A percentile compares a stretch with the other conserved stretches of the same genome.
phyloP scores from a whole-genome alignment of 495 filamentous ascomycete species.

The Trichoderma reesei region DNA sequence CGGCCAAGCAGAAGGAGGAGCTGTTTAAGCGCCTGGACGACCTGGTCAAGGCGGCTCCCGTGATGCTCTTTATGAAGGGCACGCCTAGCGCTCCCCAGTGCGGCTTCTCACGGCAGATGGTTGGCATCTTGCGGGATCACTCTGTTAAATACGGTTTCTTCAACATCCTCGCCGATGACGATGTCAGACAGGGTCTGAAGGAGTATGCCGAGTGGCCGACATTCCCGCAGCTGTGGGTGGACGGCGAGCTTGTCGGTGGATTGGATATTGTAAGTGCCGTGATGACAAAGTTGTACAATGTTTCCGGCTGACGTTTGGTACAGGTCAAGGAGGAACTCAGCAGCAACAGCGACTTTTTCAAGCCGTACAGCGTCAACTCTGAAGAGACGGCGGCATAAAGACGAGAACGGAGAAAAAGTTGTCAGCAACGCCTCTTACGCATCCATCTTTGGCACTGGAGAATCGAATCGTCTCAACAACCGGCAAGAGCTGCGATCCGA shows the following conservation, averaged over 20 bases:
- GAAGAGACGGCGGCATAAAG: constrained; percentile 12
- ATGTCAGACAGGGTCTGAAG: constrained; percentile 92
- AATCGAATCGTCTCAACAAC: too few relatives aligned
- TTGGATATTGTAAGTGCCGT: constrained; percentile 75
- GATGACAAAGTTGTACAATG: neutral
- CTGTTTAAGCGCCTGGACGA: constrained; percentile 65
- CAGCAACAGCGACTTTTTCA: constrained; percentile 57
- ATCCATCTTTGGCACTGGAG: neutral
- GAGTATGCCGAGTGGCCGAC: constrained; percentile 95
- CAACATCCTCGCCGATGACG: constrained; percentile 95
- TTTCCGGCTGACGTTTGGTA: constrained; percentile 15
- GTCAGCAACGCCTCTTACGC: neutral
- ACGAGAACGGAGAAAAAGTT: neutral
- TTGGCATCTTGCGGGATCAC: constrained; percentile 73
- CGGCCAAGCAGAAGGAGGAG: constrained; percentile 62
- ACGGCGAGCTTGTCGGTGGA: constrained; percentile 78
- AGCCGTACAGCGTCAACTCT: constrained; percentile 48
- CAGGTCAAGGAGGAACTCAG: constrained; percentile 32
- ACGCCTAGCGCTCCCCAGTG: constrained; percentile 88
- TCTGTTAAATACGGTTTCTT: constrained; percentile 97
- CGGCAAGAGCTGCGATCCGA: too few relatives aligned
- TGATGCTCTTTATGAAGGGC: constrained; percentile 96
- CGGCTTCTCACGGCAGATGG: constrained; percentile 85
- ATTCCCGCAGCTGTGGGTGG: constrained; percentile 81
- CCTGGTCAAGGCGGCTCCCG: constrained; percentile 85